Evolutionary conservation across 306 rosid species (phyloP).

Genomic region (Vachellia collinsii): DNA sequence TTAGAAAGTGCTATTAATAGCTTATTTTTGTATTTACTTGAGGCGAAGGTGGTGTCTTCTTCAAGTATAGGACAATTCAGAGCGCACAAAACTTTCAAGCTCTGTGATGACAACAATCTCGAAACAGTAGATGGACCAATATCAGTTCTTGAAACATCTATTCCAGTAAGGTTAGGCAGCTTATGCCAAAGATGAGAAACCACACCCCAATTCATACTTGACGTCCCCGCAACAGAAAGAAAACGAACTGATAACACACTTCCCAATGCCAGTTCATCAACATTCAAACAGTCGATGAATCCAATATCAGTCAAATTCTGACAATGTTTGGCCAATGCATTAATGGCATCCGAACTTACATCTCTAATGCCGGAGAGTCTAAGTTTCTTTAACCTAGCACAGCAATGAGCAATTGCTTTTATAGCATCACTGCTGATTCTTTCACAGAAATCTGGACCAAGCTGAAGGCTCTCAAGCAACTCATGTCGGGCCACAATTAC

Average conservation of each 20-base stretch:
- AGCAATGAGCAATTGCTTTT: constrained; percentile 84
- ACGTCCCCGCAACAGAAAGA: constrained; percentile 92
- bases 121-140: constrained; percentile 76
- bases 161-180: constrained; percentile 81
- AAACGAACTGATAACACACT: constrained; percentile 74
- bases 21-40: constrained; percentile 76
- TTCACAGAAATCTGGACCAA: constrained; percentile 99
- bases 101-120: constrained; percentile 72
- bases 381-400: constrained; percentile 73
- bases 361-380: constrained; percentile 92
- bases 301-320: constrained; percentile 77
- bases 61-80: constrained; percentile 87
- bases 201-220: constrained; percentile 85
- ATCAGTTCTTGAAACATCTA: constrained; percentile 97
- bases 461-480: constrained; percentile 94
- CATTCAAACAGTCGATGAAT: constrained; percentile 88
- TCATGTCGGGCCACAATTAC: constrained; percentile 94
- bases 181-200: constrained; percentile 90
- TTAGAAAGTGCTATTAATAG: constrained; percentile 76
- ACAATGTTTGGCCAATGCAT: constrained; percentile 79
- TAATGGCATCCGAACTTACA: constrained; percentile 79
- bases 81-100: constrained; percentile 85
- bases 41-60: constrained; percentile 67
- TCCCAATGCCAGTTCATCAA: constrained; percentile 86
- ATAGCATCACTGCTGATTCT: constrained; percentile 98